Evolutionary conservation across 2,329 filamentous ascomycete genomes (phyloP).

Genomic region (Fusarium xylarioides): DNA sequence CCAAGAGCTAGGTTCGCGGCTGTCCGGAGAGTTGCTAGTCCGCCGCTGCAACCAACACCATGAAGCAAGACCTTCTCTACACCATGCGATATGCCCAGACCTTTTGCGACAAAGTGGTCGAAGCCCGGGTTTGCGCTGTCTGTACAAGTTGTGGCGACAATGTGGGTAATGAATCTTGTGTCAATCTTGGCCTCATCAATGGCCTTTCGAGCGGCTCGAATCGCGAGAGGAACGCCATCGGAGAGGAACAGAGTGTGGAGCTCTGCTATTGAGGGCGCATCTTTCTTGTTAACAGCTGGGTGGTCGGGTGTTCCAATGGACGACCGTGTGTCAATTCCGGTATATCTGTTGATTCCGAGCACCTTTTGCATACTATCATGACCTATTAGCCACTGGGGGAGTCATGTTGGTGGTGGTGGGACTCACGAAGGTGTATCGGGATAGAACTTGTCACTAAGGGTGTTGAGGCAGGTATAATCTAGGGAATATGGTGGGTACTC

Average conservation of each 20-base stretch:
- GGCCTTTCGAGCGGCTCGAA: conserved; percentile 64
- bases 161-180: conserved; percentile 67
- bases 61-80: conserved; percentile 73
- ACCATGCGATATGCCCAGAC: conserved; percentile 64
- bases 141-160: conserved; percentile 74
- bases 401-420: not conserved
- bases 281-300: conserved; percentile 66
- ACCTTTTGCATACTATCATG: conserved; percentile 67
- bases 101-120: conserved; percentile 70
- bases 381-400: not conserved
- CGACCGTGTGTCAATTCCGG: conserved; percentile 70
- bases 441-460: conserved; percentile 65
- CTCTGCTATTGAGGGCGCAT: conserved; percentile 62
- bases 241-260: conserved; percentile 64
- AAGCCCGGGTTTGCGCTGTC: conserved; percentile 75
- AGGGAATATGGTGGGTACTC: conserved; percentile 69
- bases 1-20: conserved; percentile 74
- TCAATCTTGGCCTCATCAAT: conserved; percentile 63
- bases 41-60: conserved; percentile 72
- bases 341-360: conserved; percentile 69
- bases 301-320: conserved; percentile 70
- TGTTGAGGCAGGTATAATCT: conserved; percentile 60
- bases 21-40: conserved; percentile 68
- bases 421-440: conserved; percentile 67
- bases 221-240: conserved; percentile 66